Evolutionary conservation across 768 basidiomycete species (phyloP), one percentile per base, ranked within the genome.

Genomic region (Psilocybe tampanensis): DNA sequence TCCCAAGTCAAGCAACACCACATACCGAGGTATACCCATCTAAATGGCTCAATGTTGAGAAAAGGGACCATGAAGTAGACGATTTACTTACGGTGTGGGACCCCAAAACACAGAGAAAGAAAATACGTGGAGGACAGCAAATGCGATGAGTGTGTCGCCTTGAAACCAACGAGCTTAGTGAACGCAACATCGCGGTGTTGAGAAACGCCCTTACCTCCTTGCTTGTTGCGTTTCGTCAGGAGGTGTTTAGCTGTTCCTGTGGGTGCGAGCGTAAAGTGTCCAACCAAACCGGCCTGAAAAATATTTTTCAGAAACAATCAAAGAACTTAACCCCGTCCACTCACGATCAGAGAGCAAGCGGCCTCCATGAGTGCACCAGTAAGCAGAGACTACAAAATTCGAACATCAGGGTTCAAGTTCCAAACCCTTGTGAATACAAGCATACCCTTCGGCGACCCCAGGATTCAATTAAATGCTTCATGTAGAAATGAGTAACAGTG

Each of bases 41-140:
- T 79, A 52, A 49, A 34, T 3, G 2, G 21, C 34, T 49, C 17
- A 29, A 32, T 24, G n/a, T 12, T 18, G 15, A 12, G 29, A 22
- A 21, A 26, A 18, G 13, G 45, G 29, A 22, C 19, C 34, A 18
- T 22, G 19, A 44, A 34, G 23, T 13, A 39, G 24, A 34, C 3
- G 33, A 2, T 18, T 33, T 17, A 69, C 77, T 54, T 63, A 79
- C 61, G 87, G 88, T 32, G 83, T 86, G 7, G 88, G 86, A 12
- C 89, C 89, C 89, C 89, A 92, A 73, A 89, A 90, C 58, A 86
- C 80, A 1, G 83, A 83, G 69, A 81, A 92, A 9, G 81, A 80
- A 62, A 86, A 83, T 23, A 92, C 87, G 50, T 92, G 89, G 22
- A 91, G 70, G n/a, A 92, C 81, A 0, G 88, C 90, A 63, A 92